Conservation (phyloP, 2,329 filamentous ascomycete genomes). For the Ceratocystis harringtonii region DNA sequence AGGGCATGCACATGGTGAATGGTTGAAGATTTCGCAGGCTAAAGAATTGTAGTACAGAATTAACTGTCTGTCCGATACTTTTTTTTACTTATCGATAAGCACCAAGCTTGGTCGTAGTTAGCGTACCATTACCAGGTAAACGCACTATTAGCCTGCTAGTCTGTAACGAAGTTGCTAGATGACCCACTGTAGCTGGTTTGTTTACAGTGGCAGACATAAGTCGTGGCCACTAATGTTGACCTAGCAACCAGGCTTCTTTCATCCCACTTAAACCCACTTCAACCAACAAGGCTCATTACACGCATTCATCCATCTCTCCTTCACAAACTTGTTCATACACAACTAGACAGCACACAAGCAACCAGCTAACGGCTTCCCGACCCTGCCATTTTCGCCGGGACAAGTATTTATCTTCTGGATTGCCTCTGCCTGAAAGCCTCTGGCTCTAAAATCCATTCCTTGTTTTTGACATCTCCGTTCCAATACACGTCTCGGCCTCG, state of each 20-base stretch:
- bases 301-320: not conserved
- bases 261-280: not conserved
- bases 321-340: not conserved
- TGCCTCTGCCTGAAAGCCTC: no score
- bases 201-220: constrained; percentile 5
- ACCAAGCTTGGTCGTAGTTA: not conserved
- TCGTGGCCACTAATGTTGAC: not conserved
- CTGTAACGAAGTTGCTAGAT: no score
- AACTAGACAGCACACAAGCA: no score
- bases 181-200: not conserved
- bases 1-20: not conserved
- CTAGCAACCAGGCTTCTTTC: constrained; percentile 5
- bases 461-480: not conserved
- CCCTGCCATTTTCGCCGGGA: not conserved
- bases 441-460: not conserved
- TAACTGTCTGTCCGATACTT: not conserved
- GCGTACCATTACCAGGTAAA: no score
- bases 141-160: no score
- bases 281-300: not conserved
- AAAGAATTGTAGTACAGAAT: not conserved
- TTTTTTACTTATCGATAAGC: constrained; percentile 11
- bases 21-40: not conserved
- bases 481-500: not conserved
- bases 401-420: not conserved
- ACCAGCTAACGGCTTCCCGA: not conserved